A percentile compares a stretch with the other conserved stretches of the same genome.
Evolutionary conservation across 306 rosid genomes (phyloP).

Genomic region (Trifolium repens): DNA sequence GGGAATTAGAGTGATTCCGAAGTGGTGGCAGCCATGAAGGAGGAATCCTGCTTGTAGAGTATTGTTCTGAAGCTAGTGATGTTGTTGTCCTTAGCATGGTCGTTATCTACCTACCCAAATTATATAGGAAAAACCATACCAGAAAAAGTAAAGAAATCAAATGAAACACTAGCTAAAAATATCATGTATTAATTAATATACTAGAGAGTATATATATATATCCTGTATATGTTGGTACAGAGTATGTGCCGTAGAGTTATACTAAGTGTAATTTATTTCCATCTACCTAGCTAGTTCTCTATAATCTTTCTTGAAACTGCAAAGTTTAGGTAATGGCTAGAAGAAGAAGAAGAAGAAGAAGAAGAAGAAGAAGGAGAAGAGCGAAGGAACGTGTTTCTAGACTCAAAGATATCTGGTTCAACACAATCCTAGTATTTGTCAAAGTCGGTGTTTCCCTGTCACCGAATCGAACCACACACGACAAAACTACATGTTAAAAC

Average conservation of each 20-base stretch:
- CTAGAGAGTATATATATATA: too few relatives aligned
- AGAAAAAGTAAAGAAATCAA: too few relatives aligned
- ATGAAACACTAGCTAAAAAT: too few relatives aligned
- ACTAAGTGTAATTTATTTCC: too few relatives aligned
- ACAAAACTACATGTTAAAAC: not conserved
- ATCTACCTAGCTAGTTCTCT: too few relatives aligned
- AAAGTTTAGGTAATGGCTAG: too few relatives aligned
- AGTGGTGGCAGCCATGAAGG: conserved; percentile 13
- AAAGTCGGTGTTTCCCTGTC: not conserved
- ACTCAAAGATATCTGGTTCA: too few relatives aligned
- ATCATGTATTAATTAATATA: too few relatives aligned
- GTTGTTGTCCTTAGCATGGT: conserved; percentile 18
- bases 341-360: not conserved
- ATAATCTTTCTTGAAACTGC: too few relatives aligned
- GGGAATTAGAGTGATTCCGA: conserved; percentile 27
- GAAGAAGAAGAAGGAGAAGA: not conserved
- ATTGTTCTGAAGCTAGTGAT: conserved; percentile 3
- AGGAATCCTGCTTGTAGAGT: not conserved
- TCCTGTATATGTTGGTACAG: too few relatives aligned
- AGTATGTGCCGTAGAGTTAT: too few relatives aligned
- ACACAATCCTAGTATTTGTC: not conserved
- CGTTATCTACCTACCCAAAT: not conserved
- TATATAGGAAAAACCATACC: not conserved
- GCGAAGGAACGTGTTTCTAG: not conserved
- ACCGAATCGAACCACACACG: not conserved